Percentiles rank a stretch among this genome's conserved stretches.
Conservation (phyloP, 1,284 basidiomycete genomes). For the Farysia itapuensis region DNA sequence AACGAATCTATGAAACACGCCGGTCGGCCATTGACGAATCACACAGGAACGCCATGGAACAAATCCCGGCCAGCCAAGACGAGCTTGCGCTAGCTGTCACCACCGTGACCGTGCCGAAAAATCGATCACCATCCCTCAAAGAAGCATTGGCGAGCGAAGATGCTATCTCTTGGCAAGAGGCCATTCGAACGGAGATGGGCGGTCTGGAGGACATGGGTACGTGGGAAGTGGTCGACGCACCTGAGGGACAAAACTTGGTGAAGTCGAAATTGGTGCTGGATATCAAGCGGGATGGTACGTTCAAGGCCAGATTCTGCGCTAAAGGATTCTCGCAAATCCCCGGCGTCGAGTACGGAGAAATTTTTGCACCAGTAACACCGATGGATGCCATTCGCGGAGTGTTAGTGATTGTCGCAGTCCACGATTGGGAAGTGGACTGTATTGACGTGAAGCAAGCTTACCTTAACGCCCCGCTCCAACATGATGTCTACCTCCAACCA, state of each 20-base stretch:
- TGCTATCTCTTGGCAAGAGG: slow-evolving; percentile 2
- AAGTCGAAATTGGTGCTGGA: neutral
- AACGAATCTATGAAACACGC: too few species aligned
- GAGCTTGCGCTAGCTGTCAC: neutral
- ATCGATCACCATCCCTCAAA: neutral
- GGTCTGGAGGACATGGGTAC: slow-evolving; percentile 6
- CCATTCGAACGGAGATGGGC: slow-evolving; percentile 1
- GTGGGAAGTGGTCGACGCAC: slow-evolving; percentile 1
- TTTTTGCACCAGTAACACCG: slow-evolving; percentile 1
- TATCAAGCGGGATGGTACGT: neutral
- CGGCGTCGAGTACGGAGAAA: slow-evolving; percentile 5
- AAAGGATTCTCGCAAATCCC: slow-evolving; percentile 3
- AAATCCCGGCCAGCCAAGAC: too few species aligned
- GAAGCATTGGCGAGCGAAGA: slow-evolving; percentile 2
- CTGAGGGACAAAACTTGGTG: neutral
- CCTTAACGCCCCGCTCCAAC: neutral
- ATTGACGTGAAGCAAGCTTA: neutral
- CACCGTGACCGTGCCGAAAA: neutral
- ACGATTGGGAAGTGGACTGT: neutral
- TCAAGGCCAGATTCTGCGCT: neutral
- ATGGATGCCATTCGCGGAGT: slow-evolving; percentile 1
- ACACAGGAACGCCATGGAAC: too few species aligned
- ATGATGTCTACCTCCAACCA: neutral
- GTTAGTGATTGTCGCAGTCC: neutral
- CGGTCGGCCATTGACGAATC: too few species aligned